Evolutionary conservation across 192 early-diverging fungal genomes (phyloP).

Genomic region (Mortierella antarctica): DNA sequence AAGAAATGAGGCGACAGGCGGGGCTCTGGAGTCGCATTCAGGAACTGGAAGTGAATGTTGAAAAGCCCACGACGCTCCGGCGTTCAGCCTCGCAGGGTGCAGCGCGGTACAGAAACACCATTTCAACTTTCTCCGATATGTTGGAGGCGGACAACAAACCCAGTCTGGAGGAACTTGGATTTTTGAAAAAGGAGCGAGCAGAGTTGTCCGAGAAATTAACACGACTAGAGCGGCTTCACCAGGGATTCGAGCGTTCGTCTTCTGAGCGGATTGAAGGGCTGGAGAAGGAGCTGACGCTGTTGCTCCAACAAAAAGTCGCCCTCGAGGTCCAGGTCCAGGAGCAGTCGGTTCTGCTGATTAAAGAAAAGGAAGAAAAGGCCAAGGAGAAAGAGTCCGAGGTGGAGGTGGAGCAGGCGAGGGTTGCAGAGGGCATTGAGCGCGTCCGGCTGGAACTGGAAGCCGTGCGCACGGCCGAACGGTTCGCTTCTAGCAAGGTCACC

Average conservation of each 20-base stretch:
- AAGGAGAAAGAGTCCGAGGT: slow-evolving; percentile 35
- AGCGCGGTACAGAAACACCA: no score
- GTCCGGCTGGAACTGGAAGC: slow-evolving; percentile 36
- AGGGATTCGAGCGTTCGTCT: slow-evolving; percentile 38
- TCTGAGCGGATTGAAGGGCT: slow-evolving; percentile 23
- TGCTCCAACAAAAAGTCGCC: slow-evolving; percentile 28
- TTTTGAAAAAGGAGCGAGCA: slow-evolving; percentile 38
- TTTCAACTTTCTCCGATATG: background rate
- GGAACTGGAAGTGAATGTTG: no score
- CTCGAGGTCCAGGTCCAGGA: slow-evolving; percentile 48
- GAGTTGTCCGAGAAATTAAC: slow-evolving; percentile 44
- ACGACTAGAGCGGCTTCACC: slow-evolving; percentile 38
- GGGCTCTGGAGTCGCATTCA: no score
- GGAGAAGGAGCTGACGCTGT: slow-evolving; percentile 30
- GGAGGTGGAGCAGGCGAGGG: slow-evolving; percentile 34
- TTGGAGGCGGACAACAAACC: background rate
- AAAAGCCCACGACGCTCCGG: no score
- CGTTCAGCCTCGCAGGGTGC: no score
- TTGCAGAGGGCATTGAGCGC: slow-evolving; percentile 39
- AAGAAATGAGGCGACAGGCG: no score
- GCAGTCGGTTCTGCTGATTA: slow-evolving; percentile 40
- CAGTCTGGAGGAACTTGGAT: slow-evolving; percentile 24
- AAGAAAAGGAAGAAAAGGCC: no score
- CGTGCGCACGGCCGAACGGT: slow-evolving; percentile 37
- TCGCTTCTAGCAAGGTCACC: slow-evolving; percentile 41